Percentiles rank a stretch among this genome's conserved stretches.
Conservation (phyloP, 495 filamentous ascomycete genomes). For the Tuber umbilicatum region DNA sequence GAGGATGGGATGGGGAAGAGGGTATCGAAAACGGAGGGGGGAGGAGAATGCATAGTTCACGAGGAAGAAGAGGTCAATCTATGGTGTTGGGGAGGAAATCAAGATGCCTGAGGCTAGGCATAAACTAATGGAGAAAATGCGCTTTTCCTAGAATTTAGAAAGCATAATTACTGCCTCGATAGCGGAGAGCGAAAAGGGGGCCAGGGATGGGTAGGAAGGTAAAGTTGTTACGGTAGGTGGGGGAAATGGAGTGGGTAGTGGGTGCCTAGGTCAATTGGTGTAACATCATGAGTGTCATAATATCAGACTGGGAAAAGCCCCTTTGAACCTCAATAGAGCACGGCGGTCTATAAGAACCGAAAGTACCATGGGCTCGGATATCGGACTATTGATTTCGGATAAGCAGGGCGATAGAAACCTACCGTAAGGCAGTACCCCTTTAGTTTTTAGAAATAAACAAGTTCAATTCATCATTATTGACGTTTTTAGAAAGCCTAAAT, state of each 20-base stretch:
- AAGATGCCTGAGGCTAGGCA: conserved; percentile 29
- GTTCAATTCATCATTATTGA: too few relatives aligned
- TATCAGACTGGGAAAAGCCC: not conserved
- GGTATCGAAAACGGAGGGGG: not conserved
- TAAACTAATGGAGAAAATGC: conserved; percentile 22
- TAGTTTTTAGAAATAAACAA: too few relatives aligned
- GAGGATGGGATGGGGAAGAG: not conserved
- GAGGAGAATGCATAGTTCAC: not conserved
- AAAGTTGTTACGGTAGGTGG: conserved; percentile 46
- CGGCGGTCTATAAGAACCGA: too few relatives aligned
- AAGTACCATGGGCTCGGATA: too few relatives aligned
- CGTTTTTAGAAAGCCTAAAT: too few relatives aligned
- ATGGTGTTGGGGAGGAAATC: conserved; percentile 40
- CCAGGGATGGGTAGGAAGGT: not conserved
- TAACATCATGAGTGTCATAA: conserved; percentile 43
- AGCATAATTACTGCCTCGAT: not conserved
- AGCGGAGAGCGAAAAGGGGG: not conserved
- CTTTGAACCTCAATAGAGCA: not conserved
- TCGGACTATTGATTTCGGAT: too few relatives aligned
- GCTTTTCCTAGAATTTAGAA: conserved; percentile 5
- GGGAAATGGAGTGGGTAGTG: conserved; percentile 52
- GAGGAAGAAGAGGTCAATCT: conserved; percentile 16
- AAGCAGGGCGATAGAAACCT: too few relatives aligned
- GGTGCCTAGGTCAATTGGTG: conserved; percentile 57
- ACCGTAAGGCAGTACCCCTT: too few relatives aligned